Base-by-base conservation (phyloP, 2,329 filamentous ascomycete species). In the Penicillium sp. region DNA sequence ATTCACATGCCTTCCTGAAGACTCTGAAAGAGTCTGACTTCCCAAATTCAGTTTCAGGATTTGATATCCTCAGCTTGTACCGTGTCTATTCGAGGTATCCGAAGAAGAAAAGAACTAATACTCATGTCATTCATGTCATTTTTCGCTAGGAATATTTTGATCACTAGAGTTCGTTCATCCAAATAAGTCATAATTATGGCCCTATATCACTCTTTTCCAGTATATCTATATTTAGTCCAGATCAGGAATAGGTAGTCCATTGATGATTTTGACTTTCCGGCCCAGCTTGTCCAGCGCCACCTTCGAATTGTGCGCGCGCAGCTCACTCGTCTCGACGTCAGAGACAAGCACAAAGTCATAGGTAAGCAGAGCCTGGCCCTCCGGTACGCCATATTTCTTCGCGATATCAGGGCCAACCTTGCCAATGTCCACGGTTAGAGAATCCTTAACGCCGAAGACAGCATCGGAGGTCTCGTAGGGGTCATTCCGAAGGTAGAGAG, bases 381-480 rank as follows among this genome's bases (percentile, higher is more conserved):
- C 83, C 26, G 81, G 69, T 5, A 91, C 84, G 13, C 76, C 79
- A 66, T 91, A 89, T 63, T 84, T 76, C 58, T 78, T 70, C 0
- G 86, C 83, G 50, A 79, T 79, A 37, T 79, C 78, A 0, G 73
- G 67, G 68, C 78, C 71, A 60, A 84, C 76, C 64, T 80, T 74
- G 55, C 78, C 60, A 72, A 84, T 75, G 58, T 90, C 87, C 12
- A 91, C 79, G n/a, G 90, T 75, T 10, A 95, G 77, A 23, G 87
- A 90, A 67, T 90, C 80, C 70, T 95, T 96, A 51, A 95, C 90
- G 17, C 90, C 90, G 62, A 95, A 95, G 1, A 95, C 90, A 0
- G 90, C 89, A 66, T 95, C 90, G 0, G 87, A 89, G 1, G 84
- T 89, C 75, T 93, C 89, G 67, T 93, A 94, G 0, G 87, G 88